Evolutionary conservation across 164 flowering plant genomes (phyloP).

Genomic region (Piper betle): DNA sequence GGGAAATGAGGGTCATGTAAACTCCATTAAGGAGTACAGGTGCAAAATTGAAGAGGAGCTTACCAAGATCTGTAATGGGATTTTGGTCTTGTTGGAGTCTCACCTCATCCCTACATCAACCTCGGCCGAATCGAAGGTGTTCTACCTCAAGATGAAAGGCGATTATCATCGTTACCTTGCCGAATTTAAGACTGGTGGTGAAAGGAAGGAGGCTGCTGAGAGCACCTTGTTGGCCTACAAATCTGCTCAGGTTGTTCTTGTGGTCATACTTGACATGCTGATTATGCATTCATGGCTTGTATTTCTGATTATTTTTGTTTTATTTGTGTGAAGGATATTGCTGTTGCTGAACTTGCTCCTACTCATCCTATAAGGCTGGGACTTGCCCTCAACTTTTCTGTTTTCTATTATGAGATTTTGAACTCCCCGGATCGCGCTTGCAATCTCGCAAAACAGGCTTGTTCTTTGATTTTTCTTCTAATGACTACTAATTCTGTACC

Average conservation of each 20-base stretch:
- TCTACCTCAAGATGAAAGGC: constrained; percentile 39
- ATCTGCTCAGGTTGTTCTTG: constrained; percentile 22
- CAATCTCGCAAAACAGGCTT: constrained; percentile 52
- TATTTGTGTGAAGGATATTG: constrained; percentile 12
- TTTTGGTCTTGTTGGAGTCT: constrained; percentile 45
- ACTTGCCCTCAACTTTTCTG: constrained; percentile 74
- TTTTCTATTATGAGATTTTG: constrained; percentile 76
- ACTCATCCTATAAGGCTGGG: constrained; percentile 85
- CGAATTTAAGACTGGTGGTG: constrained; percentile 3
- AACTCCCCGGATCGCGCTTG: constrained; percentile 93
- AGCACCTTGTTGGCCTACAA: not conserved
- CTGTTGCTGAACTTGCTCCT: constrained; percentile 64
- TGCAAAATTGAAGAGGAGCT: constrained; percentile 45
- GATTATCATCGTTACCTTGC: constrained; percentile 5
- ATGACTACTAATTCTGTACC: not conserved
- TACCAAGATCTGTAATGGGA: constrained; percentile 30
- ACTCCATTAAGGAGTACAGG: constrained; percentile 40
- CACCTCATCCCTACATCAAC: constrained; percentile 48
- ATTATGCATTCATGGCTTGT: no score
- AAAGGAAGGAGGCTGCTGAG: constrained; percentile 7
- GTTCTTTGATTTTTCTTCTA: not conserved
- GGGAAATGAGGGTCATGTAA: constrained; percentile 43
- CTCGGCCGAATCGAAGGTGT: constrained; percentile 47
- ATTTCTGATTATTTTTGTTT: constrained; percentile 39
- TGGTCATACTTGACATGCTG: constrained; percentile 34